Conservation (phyloP, 176 grass and related monocot genomes). For the Alloteropsis semialata region DNA sequence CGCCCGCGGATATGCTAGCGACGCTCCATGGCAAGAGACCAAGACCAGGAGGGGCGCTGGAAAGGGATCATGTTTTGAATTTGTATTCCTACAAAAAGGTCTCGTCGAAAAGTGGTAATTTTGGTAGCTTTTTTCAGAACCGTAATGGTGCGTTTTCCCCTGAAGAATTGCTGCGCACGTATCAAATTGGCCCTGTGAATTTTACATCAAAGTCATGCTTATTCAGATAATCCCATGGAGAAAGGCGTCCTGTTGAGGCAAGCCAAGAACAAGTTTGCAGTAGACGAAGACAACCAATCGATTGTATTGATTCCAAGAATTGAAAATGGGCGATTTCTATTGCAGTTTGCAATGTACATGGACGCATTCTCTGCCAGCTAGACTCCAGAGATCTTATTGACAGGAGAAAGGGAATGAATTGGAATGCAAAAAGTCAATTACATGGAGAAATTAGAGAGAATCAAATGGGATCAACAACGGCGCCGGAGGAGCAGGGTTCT, state of each 20-base stretch:
- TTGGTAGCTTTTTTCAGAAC: too few species aligned
- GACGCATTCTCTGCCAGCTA: background rate
- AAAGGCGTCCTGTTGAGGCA: background rate
- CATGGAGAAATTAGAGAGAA: background rate
- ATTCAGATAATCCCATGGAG: background rate
- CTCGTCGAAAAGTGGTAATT: too few species aligned
- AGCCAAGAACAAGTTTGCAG: too few species aligned
- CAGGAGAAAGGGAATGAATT: background rate
- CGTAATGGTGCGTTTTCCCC: too few species aligned
- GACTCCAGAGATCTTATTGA: background rate
- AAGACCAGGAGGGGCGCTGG: background rate
- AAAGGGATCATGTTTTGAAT: background rate
- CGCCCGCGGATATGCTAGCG: background rate
- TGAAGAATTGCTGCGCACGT: too few species aligned
- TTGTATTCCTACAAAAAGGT: too few species aligned
- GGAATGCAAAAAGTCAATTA: background rate
- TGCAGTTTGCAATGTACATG: background rate
- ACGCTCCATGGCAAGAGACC: background rate
- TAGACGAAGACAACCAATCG: too few species aligned
- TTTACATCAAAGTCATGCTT: too few species aligned
- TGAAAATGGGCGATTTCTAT: background rate
- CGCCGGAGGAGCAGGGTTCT: background rate
- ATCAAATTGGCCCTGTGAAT: too few species aligned
- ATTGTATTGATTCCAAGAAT: background rate
- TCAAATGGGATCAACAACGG: background rate